Evolutionary conservation across 768 basidiomycete genomes (phyloP).

Genomic region (Termitomyces sp.): DNA sequence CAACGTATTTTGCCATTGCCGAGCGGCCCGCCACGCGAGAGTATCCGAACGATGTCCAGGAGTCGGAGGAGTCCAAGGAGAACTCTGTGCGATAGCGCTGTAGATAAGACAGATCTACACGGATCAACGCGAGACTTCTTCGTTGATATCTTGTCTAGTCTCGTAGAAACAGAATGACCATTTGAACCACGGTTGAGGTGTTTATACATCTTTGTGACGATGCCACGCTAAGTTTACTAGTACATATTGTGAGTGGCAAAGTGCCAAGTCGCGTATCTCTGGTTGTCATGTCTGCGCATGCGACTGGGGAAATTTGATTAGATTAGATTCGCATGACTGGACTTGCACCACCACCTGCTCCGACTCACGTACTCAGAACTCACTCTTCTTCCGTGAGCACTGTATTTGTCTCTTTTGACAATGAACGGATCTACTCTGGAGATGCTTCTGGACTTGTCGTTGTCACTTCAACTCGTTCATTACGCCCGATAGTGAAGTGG

Average conservation of each 20-base stretch:
- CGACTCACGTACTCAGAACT: slow-evolving; percentile 69
- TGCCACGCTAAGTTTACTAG: too few species aligned
- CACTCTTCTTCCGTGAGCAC: slow-evolving; percentile 63
- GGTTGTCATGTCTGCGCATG: too few species aligned
- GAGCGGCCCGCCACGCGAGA: neutral
- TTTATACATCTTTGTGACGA: neutral
- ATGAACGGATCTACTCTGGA: slow-evolving; percentile 82
- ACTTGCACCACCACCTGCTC: slow-evolving; percentile 31
- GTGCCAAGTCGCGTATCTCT: neutral
- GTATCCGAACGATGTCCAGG: neutral
- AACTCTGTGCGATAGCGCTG: neutral
- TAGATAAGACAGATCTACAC: neutral
- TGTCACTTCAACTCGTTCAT: slow-evolving; percentile 67
- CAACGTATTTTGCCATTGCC: too few species aligned
- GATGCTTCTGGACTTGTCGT: slow-evolving; percentile 77
- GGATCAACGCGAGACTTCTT: neutral
- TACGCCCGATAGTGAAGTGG: slow-evolving; percentile 76
- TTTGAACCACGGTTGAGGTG: neutral
- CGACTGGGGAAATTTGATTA: neutral
- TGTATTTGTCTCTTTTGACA: slow-evolving; percentile 62
- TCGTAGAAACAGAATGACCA: too few species aligned
- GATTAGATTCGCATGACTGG: slow-evolving; percentile 1
- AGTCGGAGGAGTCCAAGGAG: neutral
- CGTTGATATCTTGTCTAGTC: neutral
- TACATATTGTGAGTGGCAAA: neutral